phyloP scores from a whole-genome alignment of 305 asterid genomes.

The Petunia hybrid region DNA sequence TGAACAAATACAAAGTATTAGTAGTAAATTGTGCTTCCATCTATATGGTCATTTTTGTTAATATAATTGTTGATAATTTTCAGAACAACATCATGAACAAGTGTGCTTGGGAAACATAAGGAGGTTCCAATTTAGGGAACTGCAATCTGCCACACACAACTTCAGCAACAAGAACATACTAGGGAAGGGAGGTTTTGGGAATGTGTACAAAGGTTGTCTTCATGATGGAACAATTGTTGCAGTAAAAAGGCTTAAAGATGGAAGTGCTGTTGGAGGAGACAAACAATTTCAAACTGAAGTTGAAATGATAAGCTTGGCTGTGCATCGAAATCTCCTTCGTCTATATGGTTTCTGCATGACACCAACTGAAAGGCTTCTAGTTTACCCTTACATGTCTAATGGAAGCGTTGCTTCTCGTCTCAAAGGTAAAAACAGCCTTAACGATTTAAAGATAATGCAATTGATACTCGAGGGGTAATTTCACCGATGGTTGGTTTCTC shows the following conservation, averaged over 20 bases:
- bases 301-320: slow-evolving; percentile 93
- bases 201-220: slow-evolving; percentile 87
- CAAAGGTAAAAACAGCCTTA: slow-evolving; percentile 57
- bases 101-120: slow-evolving; percentile 78
- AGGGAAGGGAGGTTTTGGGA: slow-evolving; percentile 93
- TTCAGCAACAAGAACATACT: slow-evolving; percentile 87
- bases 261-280: slow-evolving; percentile 73
- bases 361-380: slow-evolving; percentile 75
- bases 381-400: slow-evolving; percentile 91
- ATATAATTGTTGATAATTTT: slow-evolving; percentile 29
- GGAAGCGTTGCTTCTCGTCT: slow-evolving; percentile 96
- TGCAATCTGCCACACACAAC: slow-evolving; percentile 78
- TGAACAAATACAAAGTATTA: neutral
- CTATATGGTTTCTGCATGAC: slow-evolving; percentile 82
- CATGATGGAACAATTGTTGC: slow-evolving; percentile 88
- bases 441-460: neutral
- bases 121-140: slow-evolving; percentile 77
- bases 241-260: slow-evolving; percentile 86
- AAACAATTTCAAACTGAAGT: slow-evolving; percentile 93
- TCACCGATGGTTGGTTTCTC: neutral
- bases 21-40: neutral
- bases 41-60: neutral
- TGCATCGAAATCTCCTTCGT: slow-evolving; percentile 84
- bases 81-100: slow-evolving; percentile 80
- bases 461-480: neutral